Evolutionary conservation across 768 basidiomycete species (phyloP).

Genomic region (Kwoniella sp.): DNA sequence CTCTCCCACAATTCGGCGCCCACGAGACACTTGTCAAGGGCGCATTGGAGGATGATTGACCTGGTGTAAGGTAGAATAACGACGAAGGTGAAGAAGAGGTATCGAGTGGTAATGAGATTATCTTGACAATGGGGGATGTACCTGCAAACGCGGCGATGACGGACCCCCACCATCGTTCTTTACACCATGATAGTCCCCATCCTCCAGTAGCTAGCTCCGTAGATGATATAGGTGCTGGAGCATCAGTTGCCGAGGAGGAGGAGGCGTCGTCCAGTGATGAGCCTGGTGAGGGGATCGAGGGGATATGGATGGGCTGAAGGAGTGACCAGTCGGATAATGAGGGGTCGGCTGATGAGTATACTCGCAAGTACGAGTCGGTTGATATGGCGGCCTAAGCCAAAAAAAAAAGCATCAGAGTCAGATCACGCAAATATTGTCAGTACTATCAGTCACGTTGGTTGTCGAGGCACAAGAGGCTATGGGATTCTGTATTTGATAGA

Average conservation of each 20-base stretch:
- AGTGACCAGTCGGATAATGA: slow-evolving; percentile 53
- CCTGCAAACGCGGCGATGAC: slow-evolving; percentile 78
- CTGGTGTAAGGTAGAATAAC: slow-evolving; percentile 68
- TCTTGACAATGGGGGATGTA: slow-evolving; percentile 73
- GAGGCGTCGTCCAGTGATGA: slow-evolving; percentile 16
- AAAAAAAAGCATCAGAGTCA: background rate
- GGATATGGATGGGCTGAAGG: slow-evolving; percentile 45
- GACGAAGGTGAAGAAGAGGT: slow-evolving; percentile 68
- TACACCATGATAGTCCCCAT: slow-evolving; percentile 94
- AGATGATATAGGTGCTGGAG: slow-evolving; percentile 54
- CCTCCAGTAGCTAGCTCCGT: slow-evolving; percentile 70
- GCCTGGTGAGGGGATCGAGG: slow-evolving; percentile 38
- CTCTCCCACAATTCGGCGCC: slow-evolving; percentile 91
- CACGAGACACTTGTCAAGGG: slow-evolving; percentile 86
- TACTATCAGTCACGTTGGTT: too few relatives aligned
- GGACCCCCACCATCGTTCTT: slow-evolving; percentile 94
- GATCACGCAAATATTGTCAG: background rate
- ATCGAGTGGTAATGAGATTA: slow-evolving; percentile 54
- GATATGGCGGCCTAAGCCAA: slow-evolving; percentile 76
- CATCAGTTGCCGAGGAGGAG: slow-evolving; percentile 8
- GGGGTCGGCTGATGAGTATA: slow-evolving; percentile 68
- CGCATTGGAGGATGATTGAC: slow-evolving; percentile 59
- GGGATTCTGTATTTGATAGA: too few relatives aligned
- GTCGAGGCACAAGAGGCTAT: too few relatives aligned
- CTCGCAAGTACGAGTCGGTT: slow-evolving; percentile 79